A percentile compares a stretch with the other conserved stretches of the same genome.
phyloP scores from a whole-genome alignment of 768 basidiomycete species.

The Trametes sanguinea region DNA sequence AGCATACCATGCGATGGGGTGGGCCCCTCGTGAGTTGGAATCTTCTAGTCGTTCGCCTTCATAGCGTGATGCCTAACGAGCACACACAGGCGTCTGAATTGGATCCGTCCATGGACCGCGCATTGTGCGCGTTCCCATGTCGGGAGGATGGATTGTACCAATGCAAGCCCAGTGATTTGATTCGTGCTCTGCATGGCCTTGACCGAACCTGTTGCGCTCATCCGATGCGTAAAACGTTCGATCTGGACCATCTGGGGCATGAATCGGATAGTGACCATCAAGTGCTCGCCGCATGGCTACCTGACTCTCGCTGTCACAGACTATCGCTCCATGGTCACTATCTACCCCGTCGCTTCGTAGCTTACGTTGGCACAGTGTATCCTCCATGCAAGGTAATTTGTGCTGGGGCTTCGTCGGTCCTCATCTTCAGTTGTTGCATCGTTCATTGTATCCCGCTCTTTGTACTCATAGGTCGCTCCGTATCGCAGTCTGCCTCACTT shows the following conservation, averaged over 20 bases:
- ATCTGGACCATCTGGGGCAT: not conserved
- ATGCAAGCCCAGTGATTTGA: too few species aligned
- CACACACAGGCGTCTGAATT: not conserved
- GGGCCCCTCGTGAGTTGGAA: conserved; percentile 47
- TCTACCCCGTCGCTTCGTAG: not conserved
- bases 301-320: not conserved
- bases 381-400: conserved; percentile 8
- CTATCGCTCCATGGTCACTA: conserved; percentile 15
- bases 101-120: too few species aligned
- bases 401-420: not conserved
- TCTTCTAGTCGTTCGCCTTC: too few species aligned
- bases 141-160: too few species aligned
- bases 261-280: not conserved
- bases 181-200: not conserved
- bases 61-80: too few species aligned
- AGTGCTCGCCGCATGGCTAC: conserved; percentile 1
- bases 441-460: not conserved
- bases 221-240: not conserved
- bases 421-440: not conserved
- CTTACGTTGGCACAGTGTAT: conserved; percentile 4
- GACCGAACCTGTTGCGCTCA: not conserved
- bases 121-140: too few species aligned
- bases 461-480: not conserved
- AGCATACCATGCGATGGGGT: conserved; percentile 76
- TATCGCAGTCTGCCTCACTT: too few species aligned